A percentile compares a stretch with the other conserved stretches of the same genome.
These are phyloP conservation scores for Orbilia quercus DNA, from an alignment of 2,329 filamentous ascomycete species.

Conservation along the genomic window DNA sequence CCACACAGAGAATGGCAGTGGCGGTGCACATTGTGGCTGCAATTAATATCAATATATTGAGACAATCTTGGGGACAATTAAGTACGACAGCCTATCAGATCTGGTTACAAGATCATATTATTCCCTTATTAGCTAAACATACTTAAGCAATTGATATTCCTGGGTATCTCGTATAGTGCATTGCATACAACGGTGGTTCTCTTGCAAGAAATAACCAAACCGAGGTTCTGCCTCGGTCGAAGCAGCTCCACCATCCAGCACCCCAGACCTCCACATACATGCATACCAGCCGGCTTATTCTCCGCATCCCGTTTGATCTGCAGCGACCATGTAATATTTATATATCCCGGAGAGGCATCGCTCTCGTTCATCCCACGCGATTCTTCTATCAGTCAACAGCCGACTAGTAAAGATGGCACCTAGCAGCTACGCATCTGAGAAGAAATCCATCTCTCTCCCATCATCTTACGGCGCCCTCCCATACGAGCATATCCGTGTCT, in stretches of 20 bases:
- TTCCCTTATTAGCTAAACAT: no score
- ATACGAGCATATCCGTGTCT: conserved; percentile 66
- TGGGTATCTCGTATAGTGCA: no score
- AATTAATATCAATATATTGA: no score
- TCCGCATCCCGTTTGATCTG: conserved; percentile 6
- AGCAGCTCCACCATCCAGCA: neutral
- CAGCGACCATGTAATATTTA: neutral
- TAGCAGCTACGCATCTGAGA: conserved; percentile 33
- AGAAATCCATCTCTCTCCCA: conserved; percentile 56
- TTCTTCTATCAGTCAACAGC: conserved; percentile 5
- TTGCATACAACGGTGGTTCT: neutral
- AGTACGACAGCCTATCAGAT: no score
- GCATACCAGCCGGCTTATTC: neutral
- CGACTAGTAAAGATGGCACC: no score
- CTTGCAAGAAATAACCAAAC: conserved; percentile 5
- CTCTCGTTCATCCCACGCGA: neutral
- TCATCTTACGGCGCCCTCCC: conserved; percentile 64
- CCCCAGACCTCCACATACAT: no score
- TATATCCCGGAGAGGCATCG: no score
- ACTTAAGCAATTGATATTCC: no score
- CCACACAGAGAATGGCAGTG: no score
- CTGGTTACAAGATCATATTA: no score
- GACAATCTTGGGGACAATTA: no score
- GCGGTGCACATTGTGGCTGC: no score
- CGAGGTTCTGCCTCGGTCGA: conserved; percentile 23